Base-by-base conservation (phyloP, 441 rosid species). In the Adansonia gregorii region DNA sequence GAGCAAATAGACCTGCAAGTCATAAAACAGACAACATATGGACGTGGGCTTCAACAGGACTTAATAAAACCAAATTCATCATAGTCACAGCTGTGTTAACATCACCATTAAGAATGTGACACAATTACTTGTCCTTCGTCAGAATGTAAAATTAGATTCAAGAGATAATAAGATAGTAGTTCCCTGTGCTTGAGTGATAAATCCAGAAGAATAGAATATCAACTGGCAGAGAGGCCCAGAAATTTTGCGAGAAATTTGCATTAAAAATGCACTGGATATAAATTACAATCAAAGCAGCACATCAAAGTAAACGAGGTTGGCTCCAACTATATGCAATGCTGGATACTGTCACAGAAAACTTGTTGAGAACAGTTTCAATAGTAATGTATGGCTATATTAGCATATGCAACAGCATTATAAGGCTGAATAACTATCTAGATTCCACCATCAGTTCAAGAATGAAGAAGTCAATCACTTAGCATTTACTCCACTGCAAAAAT, bases 1-100 rank as follows among this genome's bases (percentile, higher is more conserved):
- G 27, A 12, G 52, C 27, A 79, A 67, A 60, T 6, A 67, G 55
- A 49, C 12, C 52, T 56, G 64, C 24, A 68, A 77, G 17, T 67
- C 67, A 67, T 17, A 67, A 35, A 64, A 35, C 4, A 64, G 46
- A 64, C 17, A 27, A 4, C 7, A 46, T 0, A 7, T 35, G 11
- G 46, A 35, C 4, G n/a, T 15, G 46, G 11, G 6, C 4, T 63
- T 63, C 19, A 31, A 63, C 3, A 31, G 19, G 7, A 60, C 8
- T 3, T 60, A 3, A n/a, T 24, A 24, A 14, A 64, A 64, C 20
- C 22, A 63, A 48, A 63, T 31, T 41, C 46, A 35, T 64, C 48
- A 35, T 6, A 27, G 74, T 35, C 39, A 35, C 39, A 3, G 4
- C 8, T 27, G 7, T 27, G 43, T 7, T 17, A 70, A 49, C n/a